Evolutionary conservation across 257 asterid species (phyloP).

Genomic region (Solanum appendiculatum): DNA sequence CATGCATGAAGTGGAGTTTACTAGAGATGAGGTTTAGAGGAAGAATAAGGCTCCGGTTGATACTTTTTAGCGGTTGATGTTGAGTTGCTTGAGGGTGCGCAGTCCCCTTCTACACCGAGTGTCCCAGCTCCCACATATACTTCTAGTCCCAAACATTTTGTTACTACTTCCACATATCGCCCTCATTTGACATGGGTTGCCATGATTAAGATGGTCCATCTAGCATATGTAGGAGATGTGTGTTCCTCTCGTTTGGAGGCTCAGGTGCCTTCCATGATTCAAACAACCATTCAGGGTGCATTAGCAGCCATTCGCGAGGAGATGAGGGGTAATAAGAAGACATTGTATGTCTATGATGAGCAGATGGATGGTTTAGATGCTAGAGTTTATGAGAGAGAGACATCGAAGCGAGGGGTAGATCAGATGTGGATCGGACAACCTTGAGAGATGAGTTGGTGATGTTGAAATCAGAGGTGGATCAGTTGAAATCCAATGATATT

Average conservation of each 20-base stretch:
- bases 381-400: not conserved
- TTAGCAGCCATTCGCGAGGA: not conserved
- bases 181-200: not conserved
- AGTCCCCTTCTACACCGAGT: not conserved
- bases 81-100: not conserved
- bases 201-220: not conserved
- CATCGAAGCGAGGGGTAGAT: not conserved
- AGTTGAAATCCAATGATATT: no score
- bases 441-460: not conserved
- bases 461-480: not conserved
- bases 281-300: not conserved
- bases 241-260: not conserved
- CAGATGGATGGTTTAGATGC: not conserved
- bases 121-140: not conserved
- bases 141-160: not conserved
- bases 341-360: not conserved
- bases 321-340: not conserved
- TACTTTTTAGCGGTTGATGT: not conserved
- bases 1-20: not conserved
- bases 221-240: not conserved
- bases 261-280: not conserved
- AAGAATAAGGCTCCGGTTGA: no score
- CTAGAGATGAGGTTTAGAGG: not conserved
- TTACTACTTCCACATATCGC: not conserved
- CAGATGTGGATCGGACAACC: not conserved